A percentile compares a stretch with the other conserved stretches of the same genome.
Evolutionary conservation across 192 early-diverging fungal genomes (phyloP).

Genomic region (Coemansia sp.): DNA sequence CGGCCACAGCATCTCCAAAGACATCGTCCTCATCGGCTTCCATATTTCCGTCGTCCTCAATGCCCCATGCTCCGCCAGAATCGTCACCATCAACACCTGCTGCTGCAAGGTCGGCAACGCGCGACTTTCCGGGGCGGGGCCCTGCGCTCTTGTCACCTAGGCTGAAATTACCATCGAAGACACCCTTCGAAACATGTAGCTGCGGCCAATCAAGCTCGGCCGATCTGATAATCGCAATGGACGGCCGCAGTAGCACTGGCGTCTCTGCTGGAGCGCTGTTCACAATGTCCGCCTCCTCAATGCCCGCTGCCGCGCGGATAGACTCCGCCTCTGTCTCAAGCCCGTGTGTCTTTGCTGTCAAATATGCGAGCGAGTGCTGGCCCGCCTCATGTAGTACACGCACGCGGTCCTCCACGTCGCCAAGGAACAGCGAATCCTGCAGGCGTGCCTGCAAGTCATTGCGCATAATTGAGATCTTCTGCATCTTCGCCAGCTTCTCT

Average conservation of each 20-base stretch:
- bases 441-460: constrained; percentile 86
- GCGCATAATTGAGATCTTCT: constrained; percentile 86
- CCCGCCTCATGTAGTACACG: constrained; percentile 80
- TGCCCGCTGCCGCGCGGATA: constrained; percentile 73
- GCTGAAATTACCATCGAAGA: constrained; percentile 79
- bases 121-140: constrained; percentile 47
- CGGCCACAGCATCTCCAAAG: constrained; percentile 30
- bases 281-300: constrained; percentile 60
- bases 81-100: constrained; percentile 56
- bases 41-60: constrained; percentile 65
- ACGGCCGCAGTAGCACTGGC: constrained; percentile 63
- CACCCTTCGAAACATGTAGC: constrained; percentile 76
- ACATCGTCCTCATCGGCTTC: constrained; percentile 24
- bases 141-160: constrained; percentile 53
- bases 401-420: constrained; percentile 90
- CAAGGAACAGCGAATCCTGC: constrained; percentile 89
- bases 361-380: constrained; percentile 87
- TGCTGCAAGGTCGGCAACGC: constrained; percentile 60
- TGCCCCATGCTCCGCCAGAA: constrained; percentile 74
- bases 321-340: constrained; percentile 79
- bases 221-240: constrained; percentile 69
- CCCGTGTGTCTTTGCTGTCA: constrained; percentile 89
- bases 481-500: constrained; percentile 92
- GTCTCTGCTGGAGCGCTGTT: constrained; percentile 33
- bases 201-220: constrained; percentile 91